Base-by-base conservation (phyloP, 208 protist genomes). In the Porcisia deanei region DNA sequence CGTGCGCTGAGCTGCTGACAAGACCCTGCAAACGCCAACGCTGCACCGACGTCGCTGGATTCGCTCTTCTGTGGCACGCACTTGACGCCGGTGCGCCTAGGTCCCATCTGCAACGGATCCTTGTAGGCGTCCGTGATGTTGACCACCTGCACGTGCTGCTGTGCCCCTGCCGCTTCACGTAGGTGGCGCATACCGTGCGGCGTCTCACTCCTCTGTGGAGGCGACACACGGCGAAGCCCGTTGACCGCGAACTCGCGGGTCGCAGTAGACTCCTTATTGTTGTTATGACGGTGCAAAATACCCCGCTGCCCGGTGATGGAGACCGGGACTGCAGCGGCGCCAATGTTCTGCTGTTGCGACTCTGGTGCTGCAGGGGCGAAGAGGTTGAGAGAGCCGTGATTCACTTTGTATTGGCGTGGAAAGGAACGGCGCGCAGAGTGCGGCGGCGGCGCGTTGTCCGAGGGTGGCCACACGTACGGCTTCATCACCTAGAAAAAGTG, bases 141-240 rank as follows among this genome's bases (percentile, higher is more conserved):
- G 7, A 97, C 92, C 16, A 97, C 90, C 78, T 97, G 90, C 60
- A 97, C 79, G 59, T 89, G 65, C 76, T 95, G 92, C 53, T 71
- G 53, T 18, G 79, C 82, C 2, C 80, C 90, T 0, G 81, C 68
- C 2, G 88, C 90, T 58, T 57, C 14, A 34, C 49, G 73, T 20
- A 93, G 61, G 37, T 88, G 74, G 57, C 84, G 85, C 34, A 93
- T 84, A n/a, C 92, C 90, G 41, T 86, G 81, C n/a, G 88, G 85
- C 16, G 83, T 80, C 66, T 92, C 90, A 2, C 58, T 65, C 43
- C 70, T 85, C 63, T 37, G 8, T n/a, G 74, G 71, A 22, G 72
- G 78, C 43, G 59, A 8, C 12, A 94, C 87, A 39, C 76, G 87
- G 8, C 90, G 92, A 8, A 92, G 74, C 18, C 86, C 84, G 18